A percentile compares a stretch with the other conserved stretches of the same genome.
Conservation (phyloP, 2,329 filamentous ascomycete genomes). For the Uncinocarpus reesii region DNA sequence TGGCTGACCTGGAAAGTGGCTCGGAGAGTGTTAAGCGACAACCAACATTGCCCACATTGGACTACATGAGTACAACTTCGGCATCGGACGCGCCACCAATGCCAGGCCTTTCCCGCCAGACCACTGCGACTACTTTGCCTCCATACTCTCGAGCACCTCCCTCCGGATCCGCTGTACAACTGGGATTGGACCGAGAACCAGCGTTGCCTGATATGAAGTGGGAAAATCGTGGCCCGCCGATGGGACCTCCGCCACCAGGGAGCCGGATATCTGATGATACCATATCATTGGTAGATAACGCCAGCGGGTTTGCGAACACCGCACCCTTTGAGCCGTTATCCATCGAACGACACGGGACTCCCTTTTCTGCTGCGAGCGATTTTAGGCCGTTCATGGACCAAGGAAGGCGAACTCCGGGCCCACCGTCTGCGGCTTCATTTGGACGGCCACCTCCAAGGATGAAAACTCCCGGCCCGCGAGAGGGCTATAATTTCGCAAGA, state of each 20-base stretch:
- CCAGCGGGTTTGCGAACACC: constrained; percentile 12
- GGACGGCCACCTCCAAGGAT: constrained; percentile 8
- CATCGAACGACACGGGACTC: constrained; percentile 43
- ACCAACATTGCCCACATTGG: constrained; percentile 52
- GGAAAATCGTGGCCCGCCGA: constrained; percentile 5
- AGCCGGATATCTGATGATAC: constrained; percentile 39
- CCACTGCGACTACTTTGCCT: constrained; percentile 53
- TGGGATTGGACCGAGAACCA: constrained; percentile 18
- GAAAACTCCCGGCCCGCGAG: constrained; percentile 5
- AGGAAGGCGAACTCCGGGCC: constrained; percentile 21
- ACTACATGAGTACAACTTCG: constrained; percentile 43
- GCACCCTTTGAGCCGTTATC: constrained; percentile 16
- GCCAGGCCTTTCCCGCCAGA: constrained; percentile 50
- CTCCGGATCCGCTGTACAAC: constrained; percentile 15
- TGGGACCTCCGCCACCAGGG: constrained; percentile 25
- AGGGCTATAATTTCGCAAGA: constrained; percentile 2
- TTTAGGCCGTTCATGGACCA: constrained; percentile 17
- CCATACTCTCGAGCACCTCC: constrained; percentile 53
- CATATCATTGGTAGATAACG: constrained; percentile 37
- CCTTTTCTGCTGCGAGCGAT: constrained; percentile 36
- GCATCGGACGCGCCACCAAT: constrained; percentile 48
- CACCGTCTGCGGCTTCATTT: background rate
- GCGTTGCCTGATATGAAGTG: constrained; percentile 12
- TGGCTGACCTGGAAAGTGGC: constrained; percentile 28
- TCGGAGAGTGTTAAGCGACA: constrained; percentile 25